Base-by-base conservation (phyloP, 306 rosid genomes). In the Gastrolobium villosum region DNA sequence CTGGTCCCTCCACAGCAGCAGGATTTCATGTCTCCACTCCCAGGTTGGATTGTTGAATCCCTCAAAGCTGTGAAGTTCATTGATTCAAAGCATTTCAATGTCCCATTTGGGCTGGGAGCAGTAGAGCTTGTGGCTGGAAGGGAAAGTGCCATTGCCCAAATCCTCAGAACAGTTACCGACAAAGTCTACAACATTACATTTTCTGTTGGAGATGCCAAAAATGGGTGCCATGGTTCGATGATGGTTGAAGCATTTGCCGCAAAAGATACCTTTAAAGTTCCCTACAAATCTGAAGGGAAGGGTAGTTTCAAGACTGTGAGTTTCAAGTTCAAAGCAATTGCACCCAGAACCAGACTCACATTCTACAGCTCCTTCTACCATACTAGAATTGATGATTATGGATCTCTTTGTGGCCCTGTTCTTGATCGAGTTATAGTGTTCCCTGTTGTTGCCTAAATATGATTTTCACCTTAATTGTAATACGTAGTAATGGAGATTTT, bases 161-260 rank as follows among this genome's bases (percentile, higher is more conserved):
- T 96, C 7, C 68, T 96, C 70, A 86, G 91, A 83, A 96, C 98
- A 1, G 65, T 84, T 34, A 84, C 91, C 8, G 76, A 85, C 85
- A 88, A 84, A 76, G 10, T 69, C 75, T 96, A 96, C 86, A 79
- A 28, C 73, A 84, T 96, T 73, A 74, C 86, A n/a, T 96, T 96
- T 78, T 40, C 87, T 0, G 54, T 96, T 6, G 99, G 98, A 1
- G 99, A 96, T 5, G 97, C 96, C 11, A 93, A 73, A 79, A 96
- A 96, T 46, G 98, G 97, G 32, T 96, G 98, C 71, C 97, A 91
- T 3, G 99, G 99, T 59, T 87, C 97, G 1, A 96, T 96, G 99
- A 72, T 90, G 93, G 90, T 95, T 32, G 98, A 95, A 65, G 99
- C 96, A 35, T 95, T 95, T 59, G 99, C 97, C 6, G 98, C 84